phyloP scores from a whole-genome alignment of 345 rosid genomes.

The Eutrema yunnanense region DNA sequence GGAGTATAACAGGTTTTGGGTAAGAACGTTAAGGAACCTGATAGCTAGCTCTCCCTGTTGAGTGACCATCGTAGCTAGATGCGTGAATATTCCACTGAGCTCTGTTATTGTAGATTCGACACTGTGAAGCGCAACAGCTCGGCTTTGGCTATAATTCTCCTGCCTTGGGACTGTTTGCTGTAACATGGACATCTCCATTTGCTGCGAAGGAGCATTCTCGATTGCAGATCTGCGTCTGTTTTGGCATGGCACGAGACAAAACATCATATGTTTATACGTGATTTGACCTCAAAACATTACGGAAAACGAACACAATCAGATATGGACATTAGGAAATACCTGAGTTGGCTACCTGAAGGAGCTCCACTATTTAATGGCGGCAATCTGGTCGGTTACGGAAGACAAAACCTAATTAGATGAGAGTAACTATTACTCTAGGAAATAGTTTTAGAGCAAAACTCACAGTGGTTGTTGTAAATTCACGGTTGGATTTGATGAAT shows the following conservation, averaged over 20 bases:
- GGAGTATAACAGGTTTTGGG: neutral
- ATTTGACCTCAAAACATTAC: neutral
- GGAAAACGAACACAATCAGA: neutral
- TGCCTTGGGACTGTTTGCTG: constrained; percentile 80
- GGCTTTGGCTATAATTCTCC: constrained; percentile 61
- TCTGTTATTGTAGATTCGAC: constrained; percentile 89
- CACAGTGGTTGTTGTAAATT: constrained; percentile 45
- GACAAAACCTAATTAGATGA: constrained; percentile 18
- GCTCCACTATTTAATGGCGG: constrained; percentile 41
- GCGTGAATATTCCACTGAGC: constrained; percentile 84
- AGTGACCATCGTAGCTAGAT: constrained; percentile 88
- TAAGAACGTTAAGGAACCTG: constrained; percentile 30
- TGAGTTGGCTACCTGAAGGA: constrained; percentile 68
- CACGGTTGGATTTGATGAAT: constrained; percentile 39
- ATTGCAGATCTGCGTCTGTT: constrained; percentile 76
- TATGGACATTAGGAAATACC: constrained; percentile 37
- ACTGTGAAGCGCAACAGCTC: constrained; percentile 73
- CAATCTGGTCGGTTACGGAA: constrained; percentile 34
- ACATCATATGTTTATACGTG: neutral
- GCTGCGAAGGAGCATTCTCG: constrained; percentile 60
- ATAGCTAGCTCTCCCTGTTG: constrained; percentile 90
- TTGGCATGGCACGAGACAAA: constrained; percentile 8
- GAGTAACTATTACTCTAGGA: neutral
- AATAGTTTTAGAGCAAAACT: constrained; percentile 18
- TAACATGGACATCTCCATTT: constrained; percentile 86